Evolutionary conservation across 352 stramenopile species (phyloP).

Genomic region (Phytophthora lateralis): DNA sequence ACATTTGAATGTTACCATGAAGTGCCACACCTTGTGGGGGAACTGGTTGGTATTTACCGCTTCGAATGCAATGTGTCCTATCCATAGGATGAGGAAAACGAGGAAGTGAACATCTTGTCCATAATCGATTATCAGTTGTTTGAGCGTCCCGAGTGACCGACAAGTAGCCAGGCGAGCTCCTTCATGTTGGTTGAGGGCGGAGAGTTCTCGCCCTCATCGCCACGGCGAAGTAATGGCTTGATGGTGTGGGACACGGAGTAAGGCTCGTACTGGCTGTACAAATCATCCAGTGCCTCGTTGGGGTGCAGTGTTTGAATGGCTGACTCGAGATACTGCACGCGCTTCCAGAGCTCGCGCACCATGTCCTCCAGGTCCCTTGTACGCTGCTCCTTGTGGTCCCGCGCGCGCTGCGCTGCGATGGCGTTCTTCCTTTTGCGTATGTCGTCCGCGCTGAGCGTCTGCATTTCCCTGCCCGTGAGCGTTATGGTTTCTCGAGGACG

Average conservation of each 20-base stretch:
- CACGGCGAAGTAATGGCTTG: constrained; percentile 18
- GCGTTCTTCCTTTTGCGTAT: constrained; percentile 76
- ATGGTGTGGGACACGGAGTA: constrained; percentile 38
- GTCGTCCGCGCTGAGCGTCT: constrained; percentile 49
- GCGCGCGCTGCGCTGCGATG: constrained; percentile 60
- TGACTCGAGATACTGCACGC: constrained; percentile 64
- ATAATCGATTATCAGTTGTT: constrained; percentile 11
- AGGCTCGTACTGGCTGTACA: constrained; percentile 53
- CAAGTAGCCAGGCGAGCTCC: constrained; percentile 36
- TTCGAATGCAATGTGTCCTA: too few species aligned
- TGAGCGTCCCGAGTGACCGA: constrained; percentile 17
- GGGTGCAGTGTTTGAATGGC: constrained; percentile 43
- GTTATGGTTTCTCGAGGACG: constrained; percentile 48
- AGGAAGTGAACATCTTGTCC: neutral
- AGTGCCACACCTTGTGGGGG: too few species aligned
- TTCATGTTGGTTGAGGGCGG: constrained; percentile 26
- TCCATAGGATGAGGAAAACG: neutral
- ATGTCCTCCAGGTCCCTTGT: constrained; percentile 63
- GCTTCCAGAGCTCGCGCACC: constrained; percentile 59
- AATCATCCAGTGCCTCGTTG: constrained; percentile 30
- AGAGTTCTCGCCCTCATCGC: constrained; percentile 5
- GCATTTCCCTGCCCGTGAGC: constrained; percentile 50
- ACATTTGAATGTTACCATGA: too few species aligned
- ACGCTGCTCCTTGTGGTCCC: constrained; percentile 62
- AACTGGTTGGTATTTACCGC: too few species aligned